These are phyloP conservation scores for Trichomonas tenax DNA, from an alignment of 208 protist genomes.

Conservation along the genomic window DNA sequence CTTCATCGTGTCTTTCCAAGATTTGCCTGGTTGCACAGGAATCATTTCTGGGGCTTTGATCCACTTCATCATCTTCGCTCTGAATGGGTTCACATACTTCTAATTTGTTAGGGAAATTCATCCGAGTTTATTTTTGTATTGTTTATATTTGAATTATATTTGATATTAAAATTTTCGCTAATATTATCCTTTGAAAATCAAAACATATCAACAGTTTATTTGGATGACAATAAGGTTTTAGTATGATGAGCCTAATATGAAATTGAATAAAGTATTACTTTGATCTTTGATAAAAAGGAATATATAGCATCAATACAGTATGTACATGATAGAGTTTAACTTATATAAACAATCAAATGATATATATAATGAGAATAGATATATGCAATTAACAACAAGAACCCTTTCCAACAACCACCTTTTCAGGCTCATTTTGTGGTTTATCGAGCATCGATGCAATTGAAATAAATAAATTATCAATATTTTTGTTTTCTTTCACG, in stretches of 20 bases:
- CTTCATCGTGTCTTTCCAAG: background rate
- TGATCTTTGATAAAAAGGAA: too few relatives aligned
- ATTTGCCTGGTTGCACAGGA: background rate
- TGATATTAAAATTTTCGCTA: too few relatives aligned
- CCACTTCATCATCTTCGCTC: background rate
- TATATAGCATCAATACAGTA: too few relatives aligned
- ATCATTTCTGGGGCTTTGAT: background rate
- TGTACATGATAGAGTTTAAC: background rate
- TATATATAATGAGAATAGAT: too few relatives aligned
- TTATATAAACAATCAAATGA: too few relatives aligned
- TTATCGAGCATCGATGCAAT: background rate
- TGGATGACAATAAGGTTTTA: too few relatives aligned
- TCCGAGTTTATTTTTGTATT: background rate
- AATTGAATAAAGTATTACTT: too few relatives aligned
- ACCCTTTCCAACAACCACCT: background rate
- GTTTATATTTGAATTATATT: background rate
- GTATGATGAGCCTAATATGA: too few relatives aligned
- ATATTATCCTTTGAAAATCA: too few relatives aligned
- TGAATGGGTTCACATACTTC: background rate
- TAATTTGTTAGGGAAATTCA: background rate
- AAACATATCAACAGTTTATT: too few relatives aligned
- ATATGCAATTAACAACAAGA: background rate
- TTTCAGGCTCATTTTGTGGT: background rate
- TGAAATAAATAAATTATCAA: background rate
- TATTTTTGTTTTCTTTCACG: background rate